Evolutionary conservation across 208 protist genomes (phyloP).

Genomic region (Crithidia expoeki): DNA sequence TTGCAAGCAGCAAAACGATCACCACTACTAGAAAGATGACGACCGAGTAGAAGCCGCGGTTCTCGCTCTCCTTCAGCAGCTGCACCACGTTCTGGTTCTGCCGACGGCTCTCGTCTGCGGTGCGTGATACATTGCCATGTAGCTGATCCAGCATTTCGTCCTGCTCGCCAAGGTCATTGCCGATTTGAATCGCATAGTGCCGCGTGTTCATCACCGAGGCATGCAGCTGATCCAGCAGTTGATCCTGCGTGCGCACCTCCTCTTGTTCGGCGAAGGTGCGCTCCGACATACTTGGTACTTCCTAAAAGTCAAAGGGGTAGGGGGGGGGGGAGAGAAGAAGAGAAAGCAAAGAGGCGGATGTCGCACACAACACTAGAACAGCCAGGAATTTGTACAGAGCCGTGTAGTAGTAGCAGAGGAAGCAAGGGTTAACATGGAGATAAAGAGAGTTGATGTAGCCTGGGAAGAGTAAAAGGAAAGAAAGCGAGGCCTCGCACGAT

Average conservation of each 20-base stretch:
- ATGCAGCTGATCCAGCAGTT: constrained; percentile 85
- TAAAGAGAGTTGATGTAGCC: no score
- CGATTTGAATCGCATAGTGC: constrained; percentile 79
- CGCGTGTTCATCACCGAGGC: constrained; percentile 84
- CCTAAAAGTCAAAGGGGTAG: not conserved
- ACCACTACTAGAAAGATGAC: constrained; percentile 72
- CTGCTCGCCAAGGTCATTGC: constrained; percentile 71
- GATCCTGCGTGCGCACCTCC: constrained; percentile 62
- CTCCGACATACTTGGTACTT: constrained; percentile 9
- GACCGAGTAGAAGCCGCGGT: constrained; percentile 68
- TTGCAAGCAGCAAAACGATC: constrained; percentile 67
- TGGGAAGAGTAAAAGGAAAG: no score
- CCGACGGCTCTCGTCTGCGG: constrained; percentile 70
- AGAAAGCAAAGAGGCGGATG: no score
- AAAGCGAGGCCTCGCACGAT: no score
- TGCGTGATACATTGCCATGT: constrained; percentile 54
- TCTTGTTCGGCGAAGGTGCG: constrained; percentile 22
- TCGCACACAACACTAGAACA: no score
- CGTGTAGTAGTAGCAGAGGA: no score
- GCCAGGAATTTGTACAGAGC: no score
- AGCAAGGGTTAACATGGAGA: no score
- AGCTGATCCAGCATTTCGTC: constrained; percentile 79
- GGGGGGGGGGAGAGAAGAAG: no score
- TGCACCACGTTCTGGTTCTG: constrained; percentile 80
- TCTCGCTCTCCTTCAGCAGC: constrained; percentile 73